Evolutionary conservation across 129 eudicot species (phyloP).

Genomic region (Centaurea solstitialis): DNA sequence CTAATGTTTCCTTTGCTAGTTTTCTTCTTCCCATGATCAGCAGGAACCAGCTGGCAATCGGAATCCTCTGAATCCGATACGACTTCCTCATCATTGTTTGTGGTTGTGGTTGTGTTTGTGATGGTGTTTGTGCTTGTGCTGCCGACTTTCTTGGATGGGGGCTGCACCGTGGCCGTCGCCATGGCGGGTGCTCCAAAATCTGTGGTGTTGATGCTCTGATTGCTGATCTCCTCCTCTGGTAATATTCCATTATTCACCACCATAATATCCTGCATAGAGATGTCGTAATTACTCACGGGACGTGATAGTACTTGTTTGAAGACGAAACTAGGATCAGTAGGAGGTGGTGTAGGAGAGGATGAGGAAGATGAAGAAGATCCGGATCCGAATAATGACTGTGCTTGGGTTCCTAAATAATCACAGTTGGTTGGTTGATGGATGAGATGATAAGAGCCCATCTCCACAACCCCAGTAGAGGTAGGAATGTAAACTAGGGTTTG

Average conservation of each 20-base stretch:
- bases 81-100: neutral
- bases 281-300: neutral
- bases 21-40: constrained; percentile 21
- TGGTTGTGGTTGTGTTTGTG: too few species aligned
- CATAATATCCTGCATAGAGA: constrained; percentile 17
- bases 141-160: neutral
- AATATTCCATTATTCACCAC: neutral
- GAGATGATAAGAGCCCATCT: constrained; percentile 52
- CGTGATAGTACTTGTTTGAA: neutral
- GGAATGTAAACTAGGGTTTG: constrained; percentile 64
- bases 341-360: neutral
- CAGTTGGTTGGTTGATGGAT: constrained; percentile 33
- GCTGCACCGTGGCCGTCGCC: neutral
- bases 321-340: neutral
- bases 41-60: constrained; percentile 32
- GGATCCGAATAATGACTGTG: constrained; percentile 40
- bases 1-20: constrained; percentile 40
- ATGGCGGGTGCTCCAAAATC: neutral
- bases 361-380: constrained; percentile 26
- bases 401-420: constrained; percentile 31
- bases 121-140: too few species aligned
- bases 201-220: neutral
- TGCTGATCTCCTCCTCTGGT: constrained; percentile 12
- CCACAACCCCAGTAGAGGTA: constrained; percentile 57
- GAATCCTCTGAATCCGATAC: constrained; percentile 29